Evolutionary conservation across 495 filamentous ascomycete species (phyloP), one percentile per base, ranked within the genome.

Genomic region (Talaromyces nanjingensis): DNA sequence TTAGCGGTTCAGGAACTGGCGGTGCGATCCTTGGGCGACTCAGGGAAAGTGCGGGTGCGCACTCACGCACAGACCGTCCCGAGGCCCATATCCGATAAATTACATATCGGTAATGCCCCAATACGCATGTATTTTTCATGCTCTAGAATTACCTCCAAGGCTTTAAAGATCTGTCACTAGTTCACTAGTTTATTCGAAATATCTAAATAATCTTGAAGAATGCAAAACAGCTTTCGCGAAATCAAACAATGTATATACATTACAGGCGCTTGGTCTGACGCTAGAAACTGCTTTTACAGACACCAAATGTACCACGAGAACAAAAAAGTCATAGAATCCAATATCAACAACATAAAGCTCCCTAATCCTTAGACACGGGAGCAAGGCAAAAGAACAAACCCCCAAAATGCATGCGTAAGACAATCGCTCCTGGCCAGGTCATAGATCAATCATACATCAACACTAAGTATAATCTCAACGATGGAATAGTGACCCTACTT

Each of bases 401-500:
- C 56, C 31, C 56, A 59, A 37, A 59, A 59, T 37, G 56, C 56
- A 59, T 14, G 29, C 56, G 56, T 22, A 20, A 18, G 59, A 65
- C 39, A 65, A n/a, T 42, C 12, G 14, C 37, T 42, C 37, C 37
- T 42, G 34, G 57, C 39, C 61, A 63, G 45, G 25, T 33, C 22
- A 59, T 66, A 66, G 39, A 65, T 63, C 60, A 55, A 63, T 33
- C 34, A 59, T 52, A 45, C 37, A 29, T 59, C 63, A 62, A 24
- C 27, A 54, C 45, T 20, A 56, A 27, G 12, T 56, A 29, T 33
- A 6, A 33, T 18, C 42, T 18, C 27, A 62, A 31, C 60, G 60
- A 29, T 27, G 60, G 69, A 88, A 87, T 67, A 81, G 82, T 6
- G 76, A 71, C 61, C 71, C 70, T 9, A 81, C 78, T 67, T 88